Base-by-base conservation (phyloP, 2,329 filamentous ascomycete genomes). In the Raffaelea arxii region DNA sequence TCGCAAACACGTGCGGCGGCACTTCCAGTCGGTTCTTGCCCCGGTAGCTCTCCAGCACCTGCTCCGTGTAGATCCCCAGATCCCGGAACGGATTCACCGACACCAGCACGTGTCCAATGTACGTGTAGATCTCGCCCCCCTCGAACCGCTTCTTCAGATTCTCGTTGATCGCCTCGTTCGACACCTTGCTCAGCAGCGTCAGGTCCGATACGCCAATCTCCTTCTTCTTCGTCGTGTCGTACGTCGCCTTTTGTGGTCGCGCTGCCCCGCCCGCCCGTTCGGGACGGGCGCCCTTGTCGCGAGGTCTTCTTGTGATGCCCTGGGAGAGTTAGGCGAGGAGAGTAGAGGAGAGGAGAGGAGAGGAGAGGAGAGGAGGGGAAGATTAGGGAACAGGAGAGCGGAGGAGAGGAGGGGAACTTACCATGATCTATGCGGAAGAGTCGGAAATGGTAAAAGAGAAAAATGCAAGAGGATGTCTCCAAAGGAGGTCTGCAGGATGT, bases 111-210 rank as follows among this genome's bases (percentile, higher is more conserved):
- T 97, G 91, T 70, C 92, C 92, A 64, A 98, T 98, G 67, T 98
- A 98, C 61, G 92, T 98, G 72, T 98, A 98, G 65, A 98, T 98
- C 69, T 98, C 91, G 65, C 77, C 84, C 74, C 91, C 90, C 63
- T 97, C 88, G 67, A 98, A 98, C 52, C 92, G 82, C 72, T 97
- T 94, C 75, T 96, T 95, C 65, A 98, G 65, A 65, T 98, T 98
- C 48, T 97, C 92, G 70, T 98, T 98, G 74, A 98, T 98, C 51
- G 91, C 90, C 66, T 98, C 92, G 66, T 98, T 97, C 55, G 90
- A 95, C 54, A 98, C 94, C 68, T 97, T 97, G 74, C 90, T 96
- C 62, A 98, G 84, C 59, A 98, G 74, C 4, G 92, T 98, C 63
- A 98, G 77, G 74, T 98, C 92, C 46, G 92, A 96, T 46, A 98